Evolutionary conservation across 2,329 filamentous ascomycete species (phyloP).

Genomic region (Spiromastix sp.): DNA sequence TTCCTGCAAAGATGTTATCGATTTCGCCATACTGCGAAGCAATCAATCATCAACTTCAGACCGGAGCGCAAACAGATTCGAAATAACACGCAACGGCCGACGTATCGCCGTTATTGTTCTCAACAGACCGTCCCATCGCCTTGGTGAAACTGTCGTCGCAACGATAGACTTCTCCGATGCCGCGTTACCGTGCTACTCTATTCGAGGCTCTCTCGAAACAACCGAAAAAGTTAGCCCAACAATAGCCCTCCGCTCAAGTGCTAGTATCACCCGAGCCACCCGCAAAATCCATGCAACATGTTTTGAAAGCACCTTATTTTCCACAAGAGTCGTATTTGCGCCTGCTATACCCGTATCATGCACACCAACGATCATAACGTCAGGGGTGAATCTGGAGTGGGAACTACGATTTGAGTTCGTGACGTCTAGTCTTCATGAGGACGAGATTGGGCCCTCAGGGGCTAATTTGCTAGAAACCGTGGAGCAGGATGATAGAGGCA

Average conservation of each 20-base stretch:
- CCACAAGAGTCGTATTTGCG: constrained; percentile 66
- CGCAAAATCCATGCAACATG: constrained; percentile 67
- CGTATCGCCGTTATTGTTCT: constrained; percentile 87
- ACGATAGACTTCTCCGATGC: constrained; percentile 73
- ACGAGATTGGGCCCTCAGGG: constrained; percentile 26
- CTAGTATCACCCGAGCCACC: constrained; percentile 79
- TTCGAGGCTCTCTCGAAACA: constrained; percentile 77
- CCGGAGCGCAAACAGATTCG: constrained; percentile 83
- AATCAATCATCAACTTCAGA: constrained; percentile 58
- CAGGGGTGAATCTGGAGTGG: constrained; percentile 79
- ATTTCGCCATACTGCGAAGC: constrained; percentile 78
- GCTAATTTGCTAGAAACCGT: constrained; percentile 64
- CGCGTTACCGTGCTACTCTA: constrained; percentile 72
- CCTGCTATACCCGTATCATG: constrained; percentile 73
- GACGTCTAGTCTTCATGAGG: constrained; percentile 49
- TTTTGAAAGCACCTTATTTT: constrained; percentile 74
- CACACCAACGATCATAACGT: constrained; percentile 87
- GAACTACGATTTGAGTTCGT: constrained; percentile 87
- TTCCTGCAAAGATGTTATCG: constrained; percentile 74
- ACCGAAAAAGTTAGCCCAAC: constrained; percentile 70
- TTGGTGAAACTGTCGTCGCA: constrained; percentile 78
- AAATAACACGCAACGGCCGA: constrained; percentile 84
- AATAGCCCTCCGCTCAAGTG: constrained; percentile 72
- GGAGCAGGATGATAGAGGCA: constrained; percentile 66
- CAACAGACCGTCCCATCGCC: constrained; percentile 73